A percentile compares a stretch with the other conserved stretches of the same genome.
These are phyloP conservation scores for Aspergillus incahuasiensis DNA, from an alignment of 495 filamentous ascomycete genomes.

Conservation along the genomic window DNA sequence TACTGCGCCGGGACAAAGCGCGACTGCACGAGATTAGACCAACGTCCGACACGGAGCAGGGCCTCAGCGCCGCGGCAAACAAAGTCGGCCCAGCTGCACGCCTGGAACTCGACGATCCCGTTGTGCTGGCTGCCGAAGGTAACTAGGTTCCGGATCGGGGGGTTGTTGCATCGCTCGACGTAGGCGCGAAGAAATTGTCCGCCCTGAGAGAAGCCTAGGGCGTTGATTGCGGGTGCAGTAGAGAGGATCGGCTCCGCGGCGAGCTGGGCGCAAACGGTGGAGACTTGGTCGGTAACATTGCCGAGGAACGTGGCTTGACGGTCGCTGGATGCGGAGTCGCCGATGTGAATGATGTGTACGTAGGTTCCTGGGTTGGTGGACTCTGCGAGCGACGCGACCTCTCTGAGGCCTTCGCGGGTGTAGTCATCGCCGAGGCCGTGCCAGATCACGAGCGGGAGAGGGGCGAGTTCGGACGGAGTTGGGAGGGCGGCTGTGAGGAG, in stretches of 20 bases:
- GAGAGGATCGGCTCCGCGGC: slow-evolving; percentile 71
- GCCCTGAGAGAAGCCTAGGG: slow-evolving; percentile 90
- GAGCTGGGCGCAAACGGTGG: slow-evolving; percentile 74
- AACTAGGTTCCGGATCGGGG: slow-evolving; percentile 74
- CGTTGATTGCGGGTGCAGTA: slow-evolving; percentile 78
- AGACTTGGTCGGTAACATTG: slow-evolving; percentile 77
- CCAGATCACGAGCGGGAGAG: slow-evolving; percentile 88
- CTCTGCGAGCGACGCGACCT: slow-evolving; percentile 63
- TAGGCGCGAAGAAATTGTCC: slow-evolving; percentile 95
- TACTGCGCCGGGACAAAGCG: slow-evolving; percentile 92
- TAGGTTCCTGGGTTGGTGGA: slow-evolving; percentile 74
- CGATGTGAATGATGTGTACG: slow-evolving; percentile 75
- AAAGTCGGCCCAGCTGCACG: slow-evolving; percentile 63
- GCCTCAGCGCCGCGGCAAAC: slow-evolving; percentile 73
- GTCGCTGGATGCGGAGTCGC: slow-evolving; percentile 60
- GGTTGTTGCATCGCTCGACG: slow-evolving; percentile 81
- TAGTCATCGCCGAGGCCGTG: slow-evolving; percentile 75
- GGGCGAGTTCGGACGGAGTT: slow-evolving; percentile 27
- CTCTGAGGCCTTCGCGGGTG: slow-evolving; percentile 65
- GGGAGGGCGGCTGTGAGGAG: slow-evolving; percentile 18
- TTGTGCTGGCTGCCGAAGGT: slow-evolving; percentile 95
- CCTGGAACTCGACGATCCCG: slow-evolving; percentile 78
- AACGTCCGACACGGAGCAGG: slow-evolving; percentile 67
- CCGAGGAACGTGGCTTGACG: slow-evolving; percentile 84
- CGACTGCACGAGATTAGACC: slow-evolving; percentile 69